Evolutionary conservation across 805 yeast genomes (phyloP), one percentile per base, ranked within the genome.

Genomic region (Torulaspora microellipsoides): DNA sequence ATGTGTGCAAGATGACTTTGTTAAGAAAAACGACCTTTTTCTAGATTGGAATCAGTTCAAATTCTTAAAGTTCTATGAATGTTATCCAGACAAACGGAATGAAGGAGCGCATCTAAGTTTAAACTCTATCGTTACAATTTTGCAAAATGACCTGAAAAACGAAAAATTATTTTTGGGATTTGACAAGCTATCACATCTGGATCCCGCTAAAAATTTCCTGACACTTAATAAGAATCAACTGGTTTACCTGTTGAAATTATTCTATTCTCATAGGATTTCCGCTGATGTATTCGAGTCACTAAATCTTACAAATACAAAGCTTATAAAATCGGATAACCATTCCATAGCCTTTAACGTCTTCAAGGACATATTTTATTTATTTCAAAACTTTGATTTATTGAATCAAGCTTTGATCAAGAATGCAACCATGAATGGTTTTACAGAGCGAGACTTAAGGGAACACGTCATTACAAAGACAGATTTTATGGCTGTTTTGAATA

Each of bases 121-220:
- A 30, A 69, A 67, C 47, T 68, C 73, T 2, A 51, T 70, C n/a
- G 63, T 69, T 3, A 63, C 72, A 0, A 61, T 70, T 32, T 38
- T 71, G n/a, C 72, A 70, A 46, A 66, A 58, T 34, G 76, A 71
- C 43, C 55, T 71, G 44, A 56, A 65, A 27, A 57, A 64, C 45
- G 69, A 67, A 40, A 67, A 64, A 46, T 47, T 70, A 6, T 51
- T 51, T 29, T 49, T 59, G 28, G 65, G 67, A 15, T 64, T 65
- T 53, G 54, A 64, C 33, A 56, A 49, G 30, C 43, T 59, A 20
- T 56, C 61, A 8, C 64, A 53, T 29, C 46, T 49, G 41, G 67
- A 64, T 47, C 65, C 63, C 17, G 41, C 33, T 8, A 55, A 53
- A 38, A 44, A 62, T 29, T 52, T 61, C 7, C 48, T 55, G 27